Evolutionary conservation across 2,329 filamentous ascomycete species (phyloP).

Genomic region (Didymella segeticola): DNA sequence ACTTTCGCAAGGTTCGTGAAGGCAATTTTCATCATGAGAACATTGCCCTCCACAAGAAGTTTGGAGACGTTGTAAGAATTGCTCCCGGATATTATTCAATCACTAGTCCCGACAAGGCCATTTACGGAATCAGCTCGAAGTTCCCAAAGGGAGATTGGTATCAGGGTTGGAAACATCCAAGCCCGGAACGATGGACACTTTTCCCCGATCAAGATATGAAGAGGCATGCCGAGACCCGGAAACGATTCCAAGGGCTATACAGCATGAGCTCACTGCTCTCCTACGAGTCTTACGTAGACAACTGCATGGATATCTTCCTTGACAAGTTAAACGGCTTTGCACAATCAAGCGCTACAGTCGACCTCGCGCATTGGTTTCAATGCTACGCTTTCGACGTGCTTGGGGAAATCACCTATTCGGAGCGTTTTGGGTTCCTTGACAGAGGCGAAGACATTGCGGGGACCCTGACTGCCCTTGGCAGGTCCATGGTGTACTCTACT

Average conservation of each 20-base stretch:
- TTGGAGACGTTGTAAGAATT: background rate
- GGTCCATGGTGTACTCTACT: slow-evolving; percentile 22
- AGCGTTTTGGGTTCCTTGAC: slow-evolving; percentile 50
- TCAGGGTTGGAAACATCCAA: background rate
- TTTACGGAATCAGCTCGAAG: background rate
- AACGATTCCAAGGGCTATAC: background rate
- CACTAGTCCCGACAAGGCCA: background rate
- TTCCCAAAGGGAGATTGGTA: slow-evolving; percentile 1
- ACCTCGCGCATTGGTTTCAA: slow-evolving; percentile 51
- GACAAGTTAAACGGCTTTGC: slow-evolving; percentile 3
- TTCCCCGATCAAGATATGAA: background rate
- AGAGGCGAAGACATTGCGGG: slow-evolving; percentile 44
- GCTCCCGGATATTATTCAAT: background rate
- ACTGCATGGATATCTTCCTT: slow-evolving; percentile 26
- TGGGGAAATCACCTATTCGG: slow-evolving; percentile 42
- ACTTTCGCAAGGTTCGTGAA: background rate
- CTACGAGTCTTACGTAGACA: slow-evolving; percentile 45
- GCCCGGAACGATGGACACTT: background rate
- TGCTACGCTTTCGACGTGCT: slow-evolving; percentile 54
- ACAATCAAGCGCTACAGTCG: slow-evolving; percentile 25
- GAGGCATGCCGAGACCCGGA: background rate
- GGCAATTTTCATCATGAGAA: slow-evolving; percentile 1
- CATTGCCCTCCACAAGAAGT: background rate
- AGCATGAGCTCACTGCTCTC: background rate
- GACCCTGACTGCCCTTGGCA: slow-evolving; percentile 47